A percentile compares a stretch with the other conserved stretches of the same genome.
These are phyloP conservation scores for Diaporthe sp. DNA, from an alignment of 2,329 filamentous ascomycete species.

Conservation along the genomic window DNA sequence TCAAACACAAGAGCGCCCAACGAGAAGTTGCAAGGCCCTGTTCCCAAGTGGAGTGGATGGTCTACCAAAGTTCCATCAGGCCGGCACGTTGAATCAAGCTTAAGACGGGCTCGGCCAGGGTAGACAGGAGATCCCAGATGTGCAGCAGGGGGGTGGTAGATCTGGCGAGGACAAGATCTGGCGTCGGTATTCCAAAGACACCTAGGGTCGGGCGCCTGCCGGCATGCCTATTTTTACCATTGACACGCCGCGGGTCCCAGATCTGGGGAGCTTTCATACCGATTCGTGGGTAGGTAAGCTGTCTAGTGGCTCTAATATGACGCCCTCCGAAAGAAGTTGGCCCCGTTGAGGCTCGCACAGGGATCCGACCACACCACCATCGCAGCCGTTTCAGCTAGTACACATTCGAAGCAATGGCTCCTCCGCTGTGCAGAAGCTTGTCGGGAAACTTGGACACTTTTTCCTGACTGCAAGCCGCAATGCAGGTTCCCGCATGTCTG, in stretches of 20 bases:
- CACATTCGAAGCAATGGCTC: conserved; percentile 8
- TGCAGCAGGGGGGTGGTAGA: conserved; percentile 23
- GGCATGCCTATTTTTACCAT: not conserved
- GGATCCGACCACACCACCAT: conserved; percentile 18
- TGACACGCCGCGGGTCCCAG: not conserved
- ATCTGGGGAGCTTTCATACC: not conserved
- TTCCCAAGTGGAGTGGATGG: conserved; percentile 6
- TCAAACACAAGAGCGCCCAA: not conserved
- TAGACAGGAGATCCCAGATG: conserved; percentile 13
- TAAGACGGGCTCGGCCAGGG: not conserved
- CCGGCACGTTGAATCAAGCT: conserved; percentile 18
- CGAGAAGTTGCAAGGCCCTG: not conserved
- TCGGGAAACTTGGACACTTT: not conserved
- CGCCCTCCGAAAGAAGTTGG: not conserved
- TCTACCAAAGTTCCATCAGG: not conserved
- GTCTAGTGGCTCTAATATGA: not conserved
- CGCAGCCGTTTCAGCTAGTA: conserved; percentile 19
- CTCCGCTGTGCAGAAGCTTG: conserved; percentile 21
- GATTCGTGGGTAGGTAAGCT: not conserved
- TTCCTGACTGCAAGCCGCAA: not conserved
- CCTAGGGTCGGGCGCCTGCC: not conserved
- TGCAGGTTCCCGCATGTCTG: conserved; percentile 1
- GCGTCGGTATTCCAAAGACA: not conserved
- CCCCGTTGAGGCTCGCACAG: conserved; percentile 4
- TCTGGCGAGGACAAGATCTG: not conserved